phyloP scores from a whole-genome alignment of 2,329 filamentous ascomycete species.

The Phialocephala sp. region DNA sequence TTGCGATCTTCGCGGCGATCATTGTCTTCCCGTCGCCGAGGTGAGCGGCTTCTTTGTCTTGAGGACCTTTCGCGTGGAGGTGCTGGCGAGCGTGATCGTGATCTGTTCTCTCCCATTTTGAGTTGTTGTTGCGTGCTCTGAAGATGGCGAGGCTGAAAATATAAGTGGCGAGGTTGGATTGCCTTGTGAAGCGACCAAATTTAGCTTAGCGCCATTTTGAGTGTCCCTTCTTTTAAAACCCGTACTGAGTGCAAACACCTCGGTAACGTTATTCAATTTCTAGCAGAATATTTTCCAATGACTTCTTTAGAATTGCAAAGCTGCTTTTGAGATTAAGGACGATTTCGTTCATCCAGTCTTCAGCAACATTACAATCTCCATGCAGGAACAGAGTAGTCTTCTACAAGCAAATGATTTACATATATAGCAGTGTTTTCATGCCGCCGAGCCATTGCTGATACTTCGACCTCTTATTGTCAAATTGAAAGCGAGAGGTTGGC shows the following conservation, averaged over 20 bases:
- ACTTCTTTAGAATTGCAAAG: no score
- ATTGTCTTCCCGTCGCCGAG: conserved; percentile 49
- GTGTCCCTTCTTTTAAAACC: neutral
- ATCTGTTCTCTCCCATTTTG: conserved; percentile 35
- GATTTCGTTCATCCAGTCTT: no score
- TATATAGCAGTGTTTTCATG: no score
- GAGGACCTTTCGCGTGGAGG: conserved; percentile 28
- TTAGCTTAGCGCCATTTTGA: neutral
- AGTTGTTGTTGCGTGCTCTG: conserved; percentile 57
- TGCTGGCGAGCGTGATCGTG: conserved; percentile 38
- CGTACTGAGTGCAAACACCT: neutral
- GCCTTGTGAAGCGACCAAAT: neutral
- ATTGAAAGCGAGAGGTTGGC: no score
- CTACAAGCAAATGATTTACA: no score
- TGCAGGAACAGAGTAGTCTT: no score
- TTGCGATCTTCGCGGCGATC: conserved; percentile 29
- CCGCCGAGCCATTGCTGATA: no score
- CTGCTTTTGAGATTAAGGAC: no score
- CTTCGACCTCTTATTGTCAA: no score
- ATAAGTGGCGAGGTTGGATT: neutral
- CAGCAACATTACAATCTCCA: no score
- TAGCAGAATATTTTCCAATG: no score
- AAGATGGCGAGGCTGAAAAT: conserved; percentile 1
- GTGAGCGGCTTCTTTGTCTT: conserved; percentile 51
- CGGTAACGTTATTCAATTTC: neutral